Evolutionary conservation across 495 filamentous ascomycete species (phyloP).

Genomic region (Apodospora peruviana): DNA sequence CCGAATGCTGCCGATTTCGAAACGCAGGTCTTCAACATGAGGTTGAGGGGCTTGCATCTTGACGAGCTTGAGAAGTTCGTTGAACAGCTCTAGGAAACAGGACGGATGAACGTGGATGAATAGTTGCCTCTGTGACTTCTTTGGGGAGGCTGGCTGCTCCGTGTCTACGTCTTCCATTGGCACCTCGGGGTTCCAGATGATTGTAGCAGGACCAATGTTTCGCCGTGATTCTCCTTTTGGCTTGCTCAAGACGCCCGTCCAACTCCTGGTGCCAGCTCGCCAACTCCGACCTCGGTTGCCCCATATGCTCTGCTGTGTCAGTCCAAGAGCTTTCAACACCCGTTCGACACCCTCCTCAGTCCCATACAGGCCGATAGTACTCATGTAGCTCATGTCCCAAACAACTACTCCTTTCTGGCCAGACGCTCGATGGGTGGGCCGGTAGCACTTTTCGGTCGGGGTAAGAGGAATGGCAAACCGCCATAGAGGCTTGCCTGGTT

Average conservation of each 20-base stretch:
- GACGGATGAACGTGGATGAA: constrained; percentile 83
- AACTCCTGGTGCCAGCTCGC: constrained; percentile 64
- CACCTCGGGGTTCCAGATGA: constrained; percentile 58
- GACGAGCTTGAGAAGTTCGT: constrained; percentile 61
- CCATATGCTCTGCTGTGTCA: constrained; percentile 55
- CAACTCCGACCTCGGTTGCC: constrained; percentile 63
- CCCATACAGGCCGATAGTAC: constrained; percentile 77
- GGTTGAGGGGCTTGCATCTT: constrained; percentile 69
- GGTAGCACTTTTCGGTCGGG: constrained; percentile 82
- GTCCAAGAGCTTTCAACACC: constrained; percentile 57
- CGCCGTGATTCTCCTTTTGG: constrained; percentile 47
- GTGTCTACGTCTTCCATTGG: constrained; percentile 2
- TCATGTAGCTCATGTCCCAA: constrained; percentile 96
- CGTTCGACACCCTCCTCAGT: constrained; percentile 53
- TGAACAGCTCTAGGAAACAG: constrained; percentile 79
- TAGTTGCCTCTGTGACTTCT: constrained; percentile 50
- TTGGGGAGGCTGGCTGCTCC: constrained; percentile 14
- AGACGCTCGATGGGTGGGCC: constrained; percentile 78
- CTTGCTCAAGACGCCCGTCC: constrained; percentile 60
- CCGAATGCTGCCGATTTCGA: constrained; percentile 92
- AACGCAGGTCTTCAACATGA: constrained; percentile 82
- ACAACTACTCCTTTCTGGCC: constrained; percentile 54
- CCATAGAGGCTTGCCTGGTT: constrained; percentile 74
- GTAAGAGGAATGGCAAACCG: constrained; percentile 79
- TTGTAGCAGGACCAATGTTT: constrained; percentile 67